Percentiles rank a stretch among this genome's conserved stretches.
Conservation (phyloP, 1,284 basidiomycete genomes). For the Vanrija humicola region DNA sequence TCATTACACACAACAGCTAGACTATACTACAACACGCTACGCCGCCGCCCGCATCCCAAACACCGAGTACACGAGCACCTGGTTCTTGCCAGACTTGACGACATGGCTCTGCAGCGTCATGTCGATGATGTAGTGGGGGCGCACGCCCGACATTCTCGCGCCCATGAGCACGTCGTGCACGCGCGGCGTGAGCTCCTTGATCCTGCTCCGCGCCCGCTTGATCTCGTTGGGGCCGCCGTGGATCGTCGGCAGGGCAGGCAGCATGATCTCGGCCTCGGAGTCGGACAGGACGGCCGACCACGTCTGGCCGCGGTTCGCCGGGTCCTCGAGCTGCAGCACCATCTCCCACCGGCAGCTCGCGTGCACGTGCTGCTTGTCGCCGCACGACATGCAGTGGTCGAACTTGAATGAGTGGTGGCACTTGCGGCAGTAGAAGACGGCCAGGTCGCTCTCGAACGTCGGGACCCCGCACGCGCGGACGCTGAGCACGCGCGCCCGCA, state of each 20-base stretch:
- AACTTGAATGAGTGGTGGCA: constrained; percentile 6
- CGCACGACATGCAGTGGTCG: constrained; percentile 9
- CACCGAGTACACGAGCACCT: constrained; percentile 2
- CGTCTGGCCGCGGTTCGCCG: neutral
- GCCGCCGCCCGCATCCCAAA: constrained; percentile 7
- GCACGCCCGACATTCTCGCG: constrained; percentile 21
- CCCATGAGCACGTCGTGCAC: constrained; percentile 28
- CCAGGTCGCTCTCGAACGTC: neutral
- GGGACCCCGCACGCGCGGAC: constrained; percentile 2
- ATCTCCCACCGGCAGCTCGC: constrained; percentile 9
- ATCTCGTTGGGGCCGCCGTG: constrained; percentile 26
- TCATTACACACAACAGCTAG: neutral
- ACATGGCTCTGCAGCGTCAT: constrained; percentile 26
- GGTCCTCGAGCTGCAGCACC: constrained; percentile 5
- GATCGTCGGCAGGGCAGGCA: constrained; percentile 31
- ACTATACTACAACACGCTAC: neutral
- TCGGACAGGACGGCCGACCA: neutral
- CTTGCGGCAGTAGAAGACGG: constrained; percentile 8
- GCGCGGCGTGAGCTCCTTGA: constrained; percentile 8
- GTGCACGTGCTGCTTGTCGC: constrained; percentile 1
- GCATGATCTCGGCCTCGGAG: constrained; percentile 8
- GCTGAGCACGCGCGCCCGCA: constrained; percentile 25
- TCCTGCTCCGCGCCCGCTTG: constrained; percentile 5
- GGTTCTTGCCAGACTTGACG: neutral
- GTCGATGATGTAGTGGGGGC: constrained; percentile 26